These are phyloP conservation scores for Albatrellus sp. DNA, from an alignment of 1,284 basidiomycete genomes.

Conservation along the genomic window DNA sequence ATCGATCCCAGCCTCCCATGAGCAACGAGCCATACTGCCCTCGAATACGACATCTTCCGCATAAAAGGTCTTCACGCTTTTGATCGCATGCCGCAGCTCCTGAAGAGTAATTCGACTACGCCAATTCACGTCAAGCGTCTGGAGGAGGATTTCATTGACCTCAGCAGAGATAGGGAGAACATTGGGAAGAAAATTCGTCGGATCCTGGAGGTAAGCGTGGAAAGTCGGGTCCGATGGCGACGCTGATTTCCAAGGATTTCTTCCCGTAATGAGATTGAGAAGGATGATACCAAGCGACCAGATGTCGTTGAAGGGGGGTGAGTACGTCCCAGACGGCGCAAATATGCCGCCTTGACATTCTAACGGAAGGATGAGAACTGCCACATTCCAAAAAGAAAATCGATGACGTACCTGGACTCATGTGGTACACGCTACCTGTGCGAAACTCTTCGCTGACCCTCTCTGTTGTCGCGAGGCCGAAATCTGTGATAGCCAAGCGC, in stretches of 20 bases:
- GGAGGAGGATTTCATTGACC: conserved; percentile 52
- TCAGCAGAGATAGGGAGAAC: conserved; percentile 66
- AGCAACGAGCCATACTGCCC: conserved; percentile 71
- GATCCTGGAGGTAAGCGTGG: conserved; percentile 60
- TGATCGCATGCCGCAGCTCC: conserved; percentile 62
- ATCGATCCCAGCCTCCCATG: conserved; percentile 66
- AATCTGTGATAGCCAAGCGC: conserved; percentile 86
- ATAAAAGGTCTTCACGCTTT: conserved; percentile 58
- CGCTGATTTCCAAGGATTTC: conserved; percentile 98
- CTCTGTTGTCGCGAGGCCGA: conserved; percentile 92
- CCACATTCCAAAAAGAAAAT: conserved; percentile 1
- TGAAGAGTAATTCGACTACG: conserved; percentile 53
- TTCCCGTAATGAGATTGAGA: conserved; percentile 89
- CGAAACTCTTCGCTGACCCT: conserved; percentile 84
- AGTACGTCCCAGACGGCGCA: conserved; percentile 62
- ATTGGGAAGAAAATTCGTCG: conserved; percentile 51
- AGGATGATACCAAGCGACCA: conserved; percentile 97
- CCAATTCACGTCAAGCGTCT: conserved; percentile 68
- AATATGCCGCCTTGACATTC: conserved; percentile 89
- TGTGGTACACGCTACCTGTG: conserved; percentile 93
- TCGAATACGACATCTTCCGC: conserved; percentile 65
- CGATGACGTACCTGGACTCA: conserved; percentile 71
- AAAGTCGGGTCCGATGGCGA: conserved; percentile 66
- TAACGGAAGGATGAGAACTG: conserved; percentile 17
- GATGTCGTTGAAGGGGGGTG: conserved; percentile 84